Evolutionary conservation across 1,139 yeast species (phyloP).

Genomic region (Chernovozyma aurita): DNA sequence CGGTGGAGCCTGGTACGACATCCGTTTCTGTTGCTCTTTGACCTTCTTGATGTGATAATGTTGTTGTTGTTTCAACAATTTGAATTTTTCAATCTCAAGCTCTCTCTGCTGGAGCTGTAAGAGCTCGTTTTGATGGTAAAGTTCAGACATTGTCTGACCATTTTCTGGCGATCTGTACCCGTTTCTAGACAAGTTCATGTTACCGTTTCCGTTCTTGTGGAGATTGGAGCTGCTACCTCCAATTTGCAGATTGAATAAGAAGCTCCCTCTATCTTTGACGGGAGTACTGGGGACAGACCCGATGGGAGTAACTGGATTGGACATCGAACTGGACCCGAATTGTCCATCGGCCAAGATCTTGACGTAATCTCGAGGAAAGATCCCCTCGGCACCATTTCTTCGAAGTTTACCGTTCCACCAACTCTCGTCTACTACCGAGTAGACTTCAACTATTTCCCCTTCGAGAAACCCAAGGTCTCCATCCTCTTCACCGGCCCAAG

Average conservation of each 20-base stretch:
- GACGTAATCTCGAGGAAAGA: conserved; percentile 88
- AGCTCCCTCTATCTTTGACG: neutral
- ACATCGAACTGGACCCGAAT: neutral
- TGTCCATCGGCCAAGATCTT: conserved; percentile 13
- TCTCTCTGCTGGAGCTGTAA: conserved; percentile 17
- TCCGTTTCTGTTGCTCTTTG: conserved; percentile 14
- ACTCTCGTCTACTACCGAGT: conserved; percentile 75
- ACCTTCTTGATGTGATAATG: conserved; percentile 23
- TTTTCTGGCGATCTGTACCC: conserved; percentile 13
- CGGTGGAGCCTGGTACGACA: conserved; percentile 6
- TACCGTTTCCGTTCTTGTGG: neutral
- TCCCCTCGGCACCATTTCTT: conserved; percentile 79
- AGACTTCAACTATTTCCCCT: conserved; percentile 85
- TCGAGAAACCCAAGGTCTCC: conserved; percentile 91
- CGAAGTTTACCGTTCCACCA: conserved; percentile 88
- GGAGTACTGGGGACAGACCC: conserved; percentile 2
- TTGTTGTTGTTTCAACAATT: conserved; percentile 29
- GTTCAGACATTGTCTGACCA: neutral
- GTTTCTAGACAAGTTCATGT: conserved; percentile 1
- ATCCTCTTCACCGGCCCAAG: conserved; percentile 89
- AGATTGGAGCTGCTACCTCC: too few relatives aligned
- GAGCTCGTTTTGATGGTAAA: conserved; percentile 1
- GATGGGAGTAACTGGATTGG: conserved; percentile 1
- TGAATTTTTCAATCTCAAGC: conserved; percentile 30
- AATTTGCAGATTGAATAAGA: too few relatives aligned